A percentile compares a stretch with the other conserved stretches of the same genome.
These are phyloP conservation scores for Carex pumila DNA, from an alignment of 176 grass and related monocot species.

Conservation along the genomic window DNA sequence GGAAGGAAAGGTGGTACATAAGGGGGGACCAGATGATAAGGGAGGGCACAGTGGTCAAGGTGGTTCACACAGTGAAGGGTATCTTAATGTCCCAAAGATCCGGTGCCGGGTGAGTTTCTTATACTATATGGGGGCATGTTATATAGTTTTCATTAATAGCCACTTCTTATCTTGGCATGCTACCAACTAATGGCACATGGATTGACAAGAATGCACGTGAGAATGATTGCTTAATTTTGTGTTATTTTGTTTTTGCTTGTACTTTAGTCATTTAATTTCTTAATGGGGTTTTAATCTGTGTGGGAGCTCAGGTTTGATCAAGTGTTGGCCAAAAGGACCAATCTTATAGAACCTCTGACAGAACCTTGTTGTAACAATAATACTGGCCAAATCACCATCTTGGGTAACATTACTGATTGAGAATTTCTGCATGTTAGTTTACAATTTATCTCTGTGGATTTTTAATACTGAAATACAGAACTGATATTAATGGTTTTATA, in stretches of 20 bases:
- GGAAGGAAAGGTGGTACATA: conserved; percentile 39
- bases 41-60: conserved; percentile 28
- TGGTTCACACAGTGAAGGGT: conserved; percentile 41
- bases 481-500: neutral
- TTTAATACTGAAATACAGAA: neutral
- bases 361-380: neutral
- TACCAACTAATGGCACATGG: neutral
- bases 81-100: conserved; percentile 65
- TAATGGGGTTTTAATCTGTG: neutral
- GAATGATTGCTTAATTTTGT: neutral
- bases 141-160: neutral
- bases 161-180: neutral
- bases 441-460: conserved; percentile 7
- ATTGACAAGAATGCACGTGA: neutral
- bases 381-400: neutral
- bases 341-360: neutral
- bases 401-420: neutral
- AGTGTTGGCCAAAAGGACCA: neutral
- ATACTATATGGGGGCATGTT: neutral
- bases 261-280: neutral
- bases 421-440: neutral
- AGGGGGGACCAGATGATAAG: conserved; percentile 22
- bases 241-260: neutral
- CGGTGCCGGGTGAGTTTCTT: conserved; percentile 78
- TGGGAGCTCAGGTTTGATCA: neutral